Percentiles rank a stretch among this genome's conserved stretches.
Conservation (phyloP, 805 yeast genomes). For the Yarrowia bubula region DNA sequence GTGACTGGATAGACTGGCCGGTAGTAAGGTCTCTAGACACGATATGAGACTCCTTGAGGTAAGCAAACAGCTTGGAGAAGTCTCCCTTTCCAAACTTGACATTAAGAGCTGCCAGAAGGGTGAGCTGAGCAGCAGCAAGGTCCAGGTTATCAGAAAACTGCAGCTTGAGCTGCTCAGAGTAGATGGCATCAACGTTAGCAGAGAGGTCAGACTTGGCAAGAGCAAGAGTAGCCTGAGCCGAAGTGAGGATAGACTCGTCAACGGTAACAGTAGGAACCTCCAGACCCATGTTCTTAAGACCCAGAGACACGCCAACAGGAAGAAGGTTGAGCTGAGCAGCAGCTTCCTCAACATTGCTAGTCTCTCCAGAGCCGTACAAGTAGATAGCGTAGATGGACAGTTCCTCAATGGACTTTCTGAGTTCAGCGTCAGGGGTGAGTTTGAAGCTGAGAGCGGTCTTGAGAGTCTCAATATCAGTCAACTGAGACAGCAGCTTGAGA, state of each 20-base stretch:
- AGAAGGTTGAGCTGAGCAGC: background rate
- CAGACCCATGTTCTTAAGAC: slow-evolving; percentile 5
- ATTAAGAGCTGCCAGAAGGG: slow-evolving; percentile 15
- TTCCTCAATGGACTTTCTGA: slow-evolving; percentile 86
- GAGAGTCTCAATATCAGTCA: background rate
- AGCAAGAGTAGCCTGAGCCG: slow-evolving; percentile 4
- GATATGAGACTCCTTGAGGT: background rate
- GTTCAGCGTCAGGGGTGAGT: slow-evolving; percentile 62
- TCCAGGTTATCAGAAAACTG: background rate
- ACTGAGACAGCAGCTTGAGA: background rate
- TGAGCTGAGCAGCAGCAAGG: slow-evolving; percentile 5
- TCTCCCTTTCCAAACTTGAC: background rate
- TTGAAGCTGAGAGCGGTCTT: background rate
- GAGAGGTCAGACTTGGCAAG: background rate
- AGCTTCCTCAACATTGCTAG: background rate
- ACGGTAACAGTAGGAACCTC: background rate
- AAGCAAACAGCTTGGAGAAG: background rate
- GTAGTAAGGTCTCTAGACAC: background rate
- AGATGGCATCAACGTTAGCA: background rate
- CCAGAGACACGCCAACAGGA: slow-evolving; percentile 9
- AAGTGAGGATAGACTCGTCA: background rate
- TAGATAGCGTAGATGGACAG: slow-evolving; percentile 39
- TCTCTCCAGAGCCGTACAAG: slow-evolving; percentile 4
- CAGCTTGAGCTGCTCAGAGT: background rate
- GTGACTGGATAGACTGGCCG: background rate